phyloP scores from a whole-genome alignment of 2,329 filamentous ascomycete genomes.

The Neofusicoccum sp. region DNA sequence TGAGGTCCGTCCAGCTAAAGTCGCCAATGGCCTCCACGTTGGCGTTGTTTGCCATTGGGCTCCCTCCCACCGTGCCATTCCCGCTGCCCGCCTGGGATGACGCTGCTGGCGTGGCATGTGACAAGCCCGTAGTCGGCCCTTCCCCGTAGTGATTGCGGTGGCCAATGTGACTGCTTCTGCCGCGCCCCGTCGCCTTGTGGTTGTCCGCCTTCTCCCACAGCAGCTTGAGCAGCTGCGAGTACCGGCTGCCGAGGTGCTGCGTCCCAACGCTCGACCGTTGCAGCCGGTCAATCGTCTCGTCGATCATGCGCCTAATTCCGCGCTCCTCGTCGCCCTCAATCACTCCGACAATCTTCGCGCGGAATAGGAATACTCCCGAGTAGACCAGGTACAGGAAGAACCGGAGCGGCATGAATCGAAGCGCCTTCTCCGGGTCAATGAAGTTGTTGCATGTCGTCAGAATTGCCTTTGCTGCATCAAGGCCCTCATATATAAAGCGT shows the following conservation, averaged over 20 bases:
- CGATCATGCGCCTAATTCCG: conserved; percentile 46
- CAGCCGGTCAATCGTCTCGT: conserved; percentile 45
- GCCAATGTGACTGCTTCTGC: conserved; percentile 8
- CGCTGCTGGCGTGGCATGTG: conserved; percentile 26
- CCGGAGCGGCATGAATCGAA: conserved; percentile 49
- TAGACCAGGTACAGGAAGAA: conserved; percentile 52
- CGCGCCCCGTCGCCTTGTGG: conserved; percentile 6
- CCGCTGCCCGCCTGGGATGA: conserved; percentile 22
- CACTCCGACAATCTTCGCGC: conserved; percentile 48
- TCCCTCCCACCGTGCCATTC: background rate
- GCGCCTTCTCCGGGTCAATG: conserved; percentile 46
- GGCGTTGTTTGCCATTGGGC: conserved; percentile 21
- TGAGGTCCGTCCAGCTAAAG: conserved; percentile 50
- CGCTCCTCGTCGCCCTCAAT: conserved; percentile 48
- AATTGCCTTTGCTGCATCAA: conserved; percentile 50
- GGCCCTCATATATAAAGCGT: conserved; percentile 50
- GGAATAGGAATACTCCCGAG: conserved; percentile 50
- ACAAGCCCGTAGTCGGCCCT: conserved; percentile 25
- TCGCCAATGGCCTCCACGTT: conserved; percentile 49
- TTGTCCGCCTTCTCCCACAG: conserved; percentile 47
- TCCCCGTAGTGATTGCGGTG: conserved; percentile 21
- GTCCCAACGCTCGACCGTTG: conserved; percentile 43
- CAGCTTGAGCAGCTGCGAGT: conserved; percentile 46
- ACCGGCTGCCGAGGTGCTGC: conserved; percentile 49
- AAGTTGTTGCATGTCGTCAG: conserved; percentile 52